Conservation (phyloP, 257 asterid genomes). For the Fraxinus excelsior region DNA sequence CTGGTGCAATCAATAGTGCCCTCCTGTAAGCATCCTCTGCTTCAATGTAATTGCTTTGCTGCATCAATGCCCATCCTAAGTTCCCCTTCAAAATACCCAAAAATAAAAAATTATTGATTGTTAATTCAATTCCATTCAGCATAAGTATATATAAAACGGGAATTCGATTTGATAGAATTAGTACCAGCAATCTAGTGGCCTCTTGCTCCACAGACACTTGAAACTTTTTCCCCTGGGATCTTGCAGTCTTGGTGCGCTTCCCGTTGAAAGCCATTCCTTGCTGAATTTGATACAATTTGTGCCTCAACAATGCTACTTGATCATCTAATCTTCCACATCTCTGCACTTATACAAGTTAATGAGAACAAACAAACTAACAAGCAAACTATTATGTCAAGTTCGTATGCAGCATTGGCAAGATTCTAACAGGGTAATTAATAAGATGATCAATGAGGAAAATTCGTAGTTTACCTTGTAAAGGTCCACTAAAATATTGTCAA, state of each 20-base stretch:
- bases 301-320: conserved; percentile 66
- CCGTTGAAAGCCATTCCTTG: conserved; percentile 98
- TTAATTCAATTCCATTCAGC: background rate
- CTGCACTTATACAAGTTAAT: conserved; percentile 34
- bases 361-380: background rate
- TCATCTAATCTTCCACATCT: conserved; percentile 98
- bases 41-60: conserved; percentile 78
- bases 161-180: background rate
- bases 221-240: conserved; percentile 96
- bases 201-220: conserved; percentile 99
- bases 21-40: conserved; percentile 91
- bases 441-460: background rate
- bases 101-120: background rate
- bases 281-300: conserved; percentile 72
- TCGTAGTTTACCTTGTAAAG: conserved; percentile 66
- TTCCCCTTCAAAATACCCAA: conserved; percentile 60
- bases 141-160: too few relatives aligned
- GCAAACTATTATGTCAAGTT: background rate
- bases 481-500: conserved; percentile 85
- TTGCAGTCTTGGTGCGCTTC: conserved; percentile 87
- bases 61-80: conserved; percentile 99
- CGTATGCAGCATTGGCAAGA: too few relatives aligned
- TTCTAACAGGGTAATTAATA: too few relatives aligned
- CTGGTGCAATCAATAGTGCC: conserved; percentile 82
- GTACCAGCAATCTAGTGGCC: conserved; percentile 90